Percentiles rank a stretch among this genome's conserved stretches.
These are phyloP conservation scores for Medicago arabica DNA, from an alignment of 306 rosid genomes.

Conservation along the genomic window DNA sequence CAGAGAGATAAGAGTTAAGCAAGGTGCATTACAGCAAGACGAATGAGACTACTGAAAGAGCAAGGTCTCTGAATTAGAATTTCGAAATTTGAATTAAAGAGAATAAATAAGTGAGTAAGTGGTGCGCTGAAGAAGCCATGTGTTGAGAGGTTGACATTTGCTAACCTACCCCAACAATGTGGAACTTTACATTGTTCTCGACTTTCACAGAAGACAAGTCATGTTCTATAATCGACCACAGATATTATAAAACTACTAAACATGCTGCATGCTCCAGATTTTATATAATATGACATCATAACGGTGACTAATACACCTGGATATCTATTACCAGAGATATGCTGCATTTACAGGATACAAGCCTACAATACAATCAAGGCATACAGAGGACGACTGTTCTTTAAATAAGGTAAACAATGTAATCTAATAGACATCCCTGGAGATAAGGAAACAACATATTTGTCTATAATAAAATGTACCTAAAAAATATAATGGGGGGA, in stretches of 20 bases:
- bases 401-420: neutral
- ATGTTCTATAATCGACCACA: neutral
- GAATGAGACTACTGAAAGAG: neutral
- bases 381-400: constrained; percentile 7
- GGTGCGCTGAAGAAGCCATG: neutral
- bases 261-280: neutral
- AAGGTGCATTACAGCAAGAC: neutral
- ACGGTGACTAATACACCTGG: neutral
- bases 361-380: neutral
- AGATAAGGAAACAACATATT: constrained; percentile 6
- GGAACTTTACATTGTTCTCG: neutral
- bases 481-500: neutral
- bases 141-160: neutral
- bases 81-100: neutral
- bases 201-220: neutral
- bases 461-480: constrained; percentile 3
- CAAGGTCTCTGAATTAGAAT: neutral
- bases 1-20: neutral
- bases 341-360: neutral
- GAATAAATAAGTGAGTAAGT: neutral
- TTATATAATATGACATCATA: constrained; percentile 13
- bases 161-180: neutral
- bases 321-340: neutral
- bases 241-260: neutral
- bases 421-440: constrained; percentile 2